These are phyloP conservation scores for Penicillium verhagenii DNA, from an alignment of 495 filamentous ascomycete species.

Conservation along the genomic window DNA sequence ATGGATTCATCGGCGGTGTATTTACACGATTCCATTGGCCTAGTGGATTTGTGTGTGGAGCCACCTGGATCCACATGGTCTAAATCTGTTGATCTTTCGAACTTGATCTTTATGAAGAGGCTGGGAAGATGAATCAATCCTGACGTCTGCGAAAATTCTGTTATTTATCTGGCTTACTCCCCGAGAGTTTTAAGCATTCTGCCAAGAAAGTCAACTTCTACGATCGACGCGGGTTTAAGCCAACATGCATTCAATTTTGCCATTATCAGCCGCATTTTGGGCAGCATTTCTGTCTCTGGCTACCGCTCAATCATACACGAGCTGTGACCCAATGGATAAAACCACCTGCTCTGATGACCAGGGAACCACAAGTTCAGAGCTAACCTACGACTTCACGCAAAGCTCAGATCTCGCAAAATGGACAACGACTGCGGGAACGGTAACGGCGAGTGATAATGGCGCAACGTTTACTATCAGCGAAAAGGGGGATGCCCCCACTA, in stretches of 20 bases:
- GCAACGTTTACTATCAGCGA: conserved; percentile 71
- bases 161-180: background rate
- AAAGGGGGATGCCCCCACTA: conserved; percentile 69
- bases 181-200: background rate
- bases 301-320: background rate
- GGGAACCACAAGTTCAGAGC: conserved; percentile 53
- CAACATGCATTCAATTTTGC: background rate
- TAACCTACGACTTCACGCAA: conserved; percentile 57
- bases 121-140: background rate
- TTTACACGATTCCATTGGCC: no score
- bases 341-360: conserved; percentile 56
- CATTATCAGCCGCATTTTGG: background rate
- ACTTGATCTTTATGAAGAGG: no score
- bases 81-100: background rate
- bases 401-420: conserved; percentile 33
- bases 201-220: background rate
- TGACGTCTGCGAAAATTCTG: background rate
- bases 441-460: conserved; percentile 51
- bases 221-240: background rate
- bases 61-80: background rate
- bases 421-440: conserved; percentile 55
- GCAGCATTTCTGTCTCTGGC: background rate
- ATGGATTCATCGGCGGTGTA: no score
- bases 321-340: background rate
- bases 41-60: background rate